These are phyloP conservation scores for Coemansia sp. DNA, from an alignment of 192 early-diverging fungal genomes.

Conservation along the genomic window DNA sequence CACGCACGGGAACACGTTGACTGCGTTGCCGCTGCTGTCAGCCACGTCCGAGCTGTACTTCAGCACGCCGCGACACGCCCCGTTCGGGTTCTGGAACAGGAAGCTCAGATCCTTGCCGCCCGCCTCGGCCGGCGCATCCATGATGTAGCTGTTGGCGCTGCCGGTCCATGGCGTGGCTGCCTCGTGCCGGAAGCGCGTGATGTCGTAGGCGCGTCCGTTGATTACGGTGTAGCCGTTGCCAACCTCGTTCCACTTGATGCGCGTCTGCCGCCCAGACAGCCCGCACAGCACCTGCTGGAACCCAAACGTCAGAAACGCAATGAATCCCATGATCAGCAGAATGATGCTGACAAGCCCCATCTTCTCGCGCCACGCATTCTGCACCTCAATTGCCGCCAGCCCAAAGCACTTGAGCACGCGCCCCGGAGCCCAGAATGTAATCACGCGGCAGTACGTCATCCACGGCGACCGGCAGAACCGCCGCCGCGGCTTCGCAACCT, in stretches of 20 bases:
- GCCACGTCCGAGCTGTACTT: slow-evolving; percentile 12
- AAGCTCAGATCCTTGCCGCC: slow-evolving; percentile 74
- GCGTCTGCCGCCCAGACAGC: slow-evolving; percentile 45
- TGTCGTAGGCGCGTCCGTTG: slow-evolving; percentile 64
- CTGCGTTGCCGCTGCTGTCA: slow-evolving; percentile 44
- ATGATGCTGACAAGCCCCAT: slow-evolving; percentile 84
- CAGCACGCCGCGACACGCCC: slow-evolving; percentile 64
- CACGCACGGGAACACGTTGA: slow-evolving; percentile 77
- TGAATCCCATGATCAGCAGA: slow-evolving; percentile 63
- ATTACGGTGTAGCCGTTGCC: slow-evolving; percentile 61
- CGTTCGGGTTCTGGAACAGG: slow-evolving; percentile 76
- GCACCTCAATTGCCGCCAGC: slow-evolving; percentile 59
- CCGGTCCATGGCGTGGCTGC: slow-evolving; percentile 48
- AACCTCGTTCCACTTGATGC: slow-evolving; percentile 58
- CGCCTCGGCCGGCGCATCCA: slow-evolving; percentile 58
- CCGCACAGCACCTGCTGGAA: slow-evolving; percentile 67
- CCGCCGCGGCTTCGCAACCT: slow-evolving; percentile 13
- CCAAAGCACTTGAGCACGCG: slow-evolving; percentile 61
- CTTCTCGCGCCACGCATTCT: slow-evolving; percentile 90
- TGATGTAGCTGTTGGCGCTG: slow-evolving; percentile 53
- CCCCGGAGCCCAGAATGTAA: slow-evolving; percentile 61
- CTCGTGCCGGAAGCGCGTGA: slow-evolving; percentile 61
- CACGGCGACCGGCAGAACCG: slow-evolving; percentile 53
- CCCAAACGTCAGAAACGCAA: slow-evolving; percentile 89
- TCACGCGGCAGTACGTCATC: slow-evolving; percentile 57